Percentiles rank a stretch among this genome's conserved stretches.
Evolutionary conservation across 352 stramenopile genomes (phyloP).

Genomic region (Pythium folliculosum): DNA sequence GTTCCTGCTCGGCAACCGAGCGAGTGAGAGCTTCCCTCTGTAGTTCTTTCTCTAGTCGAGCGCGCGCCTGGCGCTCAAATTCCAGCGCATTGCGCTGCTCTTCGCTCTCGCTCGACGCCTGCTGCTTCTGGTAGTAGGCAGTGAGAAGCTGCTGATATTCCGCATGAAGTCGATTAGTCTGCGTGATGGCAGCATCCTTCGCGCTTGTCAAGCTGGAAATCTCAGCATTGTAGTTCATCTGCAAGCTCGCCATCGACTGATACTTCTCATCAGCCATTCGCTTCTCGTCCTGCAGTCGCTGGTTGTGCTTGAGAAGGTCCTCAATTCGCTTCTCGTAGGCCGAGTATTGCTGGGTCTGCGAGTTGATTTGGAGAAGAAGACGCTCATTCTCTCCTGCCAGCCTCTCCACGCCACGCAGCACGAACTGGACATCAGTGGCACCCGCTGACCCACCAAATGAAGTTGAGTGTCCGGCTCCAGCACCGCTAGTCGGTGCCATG

Average conservation of each 20-base stretch:
- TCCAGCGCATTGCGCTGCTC: conserved; percentile 57
- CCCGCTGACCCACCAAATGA: conserved; percentile 29
- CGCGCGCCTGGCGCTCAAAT: conserved; percentile 64
- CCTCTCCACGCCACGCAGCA: conserved; percentile 73
- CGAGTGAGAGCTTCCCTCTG: conserved; percentile 58
- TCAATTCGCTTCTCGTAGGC: conserved; percentile 75
- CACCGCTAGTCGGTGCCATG: conserved; percentile 38
- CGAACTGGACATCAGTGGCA: conserved; percentile 53
- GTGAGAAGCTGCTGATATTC: conserved; percentile 77
- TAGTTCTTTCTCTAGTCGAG: conserved; percentile 60
- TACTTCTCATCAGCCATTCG: conserved; percentile 60
- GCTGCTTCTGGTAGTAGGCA: conserved; percentile 78
- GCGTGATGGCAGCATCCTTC: conserved; percentile 64
- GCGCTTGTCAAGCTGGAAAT: conserved; percentile 59
- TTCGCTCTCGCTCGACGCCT: conserved; percentile 51
- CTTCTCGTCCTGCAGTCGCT: conserved; percentile 70
- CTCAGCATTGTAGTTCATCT: conserved; percentile 55
- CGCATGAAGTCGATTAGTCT: conserved; percentile 68
- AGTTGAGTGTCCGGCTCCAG: background rate
- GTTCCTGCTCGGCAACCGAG: conserved; percentile 64
- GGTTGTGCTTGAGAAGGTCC: conserved; percentile 59
- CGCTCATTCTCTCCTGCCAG: conserved; percentile 75
- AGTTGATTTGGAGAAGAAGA: conserved; percentile 72
- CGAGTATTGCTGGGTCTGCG: conserved; percentile 74
- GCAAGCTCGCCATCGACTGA: conserved; percentile 51